phyloP scores from a whole-genome alignment of 1,284 basidiomycete species.

The Cystobasidium sp. region DNA sequence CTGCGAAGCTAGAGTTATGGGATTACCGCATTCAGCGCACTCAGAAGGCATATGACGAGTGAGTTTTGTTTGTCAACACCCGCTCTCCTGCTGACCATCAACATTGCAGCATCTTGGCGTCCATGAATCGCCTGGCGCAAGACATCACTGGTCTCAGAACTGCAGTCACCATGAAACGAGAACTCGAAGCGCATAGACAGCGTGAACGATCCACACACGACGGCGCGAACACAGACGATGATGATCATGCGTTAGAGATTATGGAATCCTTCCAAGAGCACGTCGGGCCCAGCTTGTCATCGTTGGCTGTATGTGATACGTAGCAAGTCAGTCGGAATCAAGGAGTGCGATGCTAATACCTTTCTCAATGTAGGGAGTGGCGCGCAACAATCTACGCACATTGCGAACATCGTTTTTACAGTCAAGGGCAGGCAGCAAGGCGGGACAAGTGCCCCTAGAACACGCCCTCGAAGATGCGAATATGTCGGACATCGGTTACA shows the following conservation, averaged over 20 bases:
- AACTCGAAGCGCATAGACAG: constrained; percentile 64
- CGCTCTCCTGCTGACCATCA: not conserved
- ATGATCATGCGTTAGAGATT: constrained; percentile 58
- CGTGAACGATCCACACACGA: constrained; percentile 14
- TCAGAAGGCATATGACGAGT: constrained; percentile 72
- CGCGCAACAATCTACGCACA: constrained; percentile 64
- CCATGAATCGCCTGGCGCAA: constrained; percentile 83
- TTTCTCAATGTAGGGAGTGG: constrained; percentile 17
- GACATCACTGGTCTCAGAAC: constrained; percentile 84
- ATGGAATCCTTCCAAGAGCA: constrained; percentile 70
- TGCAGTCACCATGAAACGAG: constrained; percentile 78
- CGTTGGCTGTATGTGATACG: constrained; percentile 68
- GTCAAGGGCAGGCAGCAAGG: constrained; percentile 45
- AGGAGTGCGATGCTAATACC: not conserved
- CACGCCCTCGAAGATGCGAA: constrained; percentile 38
- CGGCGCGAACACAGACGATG: constrained; percentile 27
- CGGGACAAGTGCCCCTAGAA: not conserved
- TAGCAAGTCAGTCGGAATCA: not conserved
- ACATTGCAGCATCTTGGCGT: constrained; percentile 65
- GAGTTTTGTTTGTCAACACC: not conserved
- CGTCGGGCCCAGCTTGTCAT: constrained; percentile 75
- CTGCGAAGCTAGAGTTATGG: constrained; percentile 82
- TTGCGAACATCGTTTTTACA: constrained; percentile 69
- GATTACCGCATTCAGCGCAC: constrained; percentile 59
- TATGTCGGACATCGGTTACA: constrained; percentile 64